Base-by-base conservation (phyloP, 345 rosid genomes). In the Turnera subulata region DNA sequence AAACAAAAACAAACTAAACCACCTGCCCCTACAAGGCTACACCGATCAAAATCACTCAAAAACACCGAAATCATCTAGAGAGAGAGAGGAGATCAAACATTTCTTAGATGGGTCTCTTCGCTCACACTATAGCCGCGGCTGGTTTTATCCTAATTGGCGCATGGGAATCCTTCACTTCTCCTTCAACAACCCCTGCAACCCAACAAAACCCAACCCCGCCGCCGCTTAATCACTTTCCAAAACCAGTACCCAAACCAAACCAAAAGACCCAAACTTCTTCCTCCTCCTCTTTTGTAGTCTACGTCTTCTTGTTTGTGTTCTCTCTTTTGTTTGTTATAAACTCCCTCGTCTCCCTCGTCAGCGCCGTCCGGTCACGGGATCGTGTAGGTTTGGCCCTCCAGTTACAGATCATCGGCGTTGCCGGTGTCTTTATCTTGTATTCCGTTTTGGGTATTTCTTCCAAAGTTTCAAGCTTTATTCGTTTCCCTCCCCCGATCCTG, bases 381-480 rank as follows among this genome's bases (percentile, higher is more conserved):
- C 65, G 81, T 59, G 76, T 93, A 55, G 97, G 97, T 18, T 81
- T 78, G 1, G 77, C 70, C 66, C 73, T 84, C 26, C 98, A 86
- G 42, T 66, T 88, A 14, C 98, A 86, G 77, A 69, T 81, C 56
- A 51, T 86, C 12, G 78, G 89, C 0, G 68, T 84, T 48, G 75
- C 84, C 16, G 59, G 68, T 25, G 74, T 86, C 37, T 92, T 92
- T 64, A 40, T 81, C 46, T 53, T 86, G 11, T 92, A 81, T 73
- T 73, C 98, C 26, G 56, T 80, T 49, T 25, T 81, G 61, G 84
- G 85, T 16, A 39, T 82, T 49, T 61, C 77, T 5, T 63, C 73
- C 5, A 61, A 51, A 55, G 54, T 67, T 55, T 56, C 65, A 33
- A 67, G 33, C 38, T 64, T 58, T 21, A 51, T 76, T 35, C 56